Base-by-base conservation (phyloP, 2,329 filamentous ascomycete species). In the Raffaelea ambrosiae region DNA sequence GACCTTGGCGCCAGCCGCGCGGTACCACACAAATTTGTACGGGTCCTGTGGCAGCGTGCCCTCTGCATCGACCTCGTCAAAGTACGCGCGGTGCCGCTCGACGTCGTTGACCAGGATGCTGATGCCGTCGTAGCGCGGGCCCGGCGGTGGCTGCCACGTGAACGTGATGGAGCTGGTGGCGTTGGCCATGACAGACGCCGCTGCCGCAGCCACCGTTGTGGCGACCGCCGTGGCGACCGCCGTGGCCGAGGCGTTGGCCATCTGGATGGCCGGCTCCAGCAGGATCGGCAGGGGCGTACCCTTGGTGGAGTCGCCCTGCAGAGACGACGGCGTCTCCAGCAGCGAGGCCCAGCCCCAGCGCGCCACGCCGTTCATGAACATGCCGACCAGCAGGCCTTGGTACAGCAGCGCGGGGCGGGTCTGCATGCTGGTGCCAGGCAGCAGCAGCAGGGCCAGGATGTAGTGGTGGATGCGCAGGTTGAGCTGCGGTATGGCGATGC, bases 381-480 rank as follows among this genome's bases (percentile, higher is more conserved):
- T 75, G 0, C 93, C 93, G 8, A 97, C 70, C 0, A 98, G 72
- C 2, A 98, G 71, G 11, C 93, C 93, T 63, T 97, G 91, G 59
- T 93, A 97, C 2, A 95, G 64, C 9, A 97, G 71, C 1, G 83
- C 84, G 0, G 88, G 86, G 0, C 93, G 79, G 5, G 87, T 97
- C 55, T 95, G 90, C 64, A 97, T 81, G 46, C 81, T 83, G 0
- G 93, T 97, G 0, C 90, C 93, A 0, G 90, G 88, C 5, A 97
- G 76, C 1, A 98, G 76, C 0, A 97, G 72, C 14, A 98, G 76
- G 1, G 84, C 89, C 4, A 97, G 73, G 54, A 97, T 87, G 62
- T 97, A 98, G 64, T 98, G 93, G 61, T 98, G 93, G 48, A 98
- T 89, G 31, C 93, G 83, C 44, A 98, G 74, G 52, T 82, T 85